Base-by-base conservation (phyloP, 2,329 filamentous ascomycete genomes). In the Teratosphaeria epicoccoides region DNA sequence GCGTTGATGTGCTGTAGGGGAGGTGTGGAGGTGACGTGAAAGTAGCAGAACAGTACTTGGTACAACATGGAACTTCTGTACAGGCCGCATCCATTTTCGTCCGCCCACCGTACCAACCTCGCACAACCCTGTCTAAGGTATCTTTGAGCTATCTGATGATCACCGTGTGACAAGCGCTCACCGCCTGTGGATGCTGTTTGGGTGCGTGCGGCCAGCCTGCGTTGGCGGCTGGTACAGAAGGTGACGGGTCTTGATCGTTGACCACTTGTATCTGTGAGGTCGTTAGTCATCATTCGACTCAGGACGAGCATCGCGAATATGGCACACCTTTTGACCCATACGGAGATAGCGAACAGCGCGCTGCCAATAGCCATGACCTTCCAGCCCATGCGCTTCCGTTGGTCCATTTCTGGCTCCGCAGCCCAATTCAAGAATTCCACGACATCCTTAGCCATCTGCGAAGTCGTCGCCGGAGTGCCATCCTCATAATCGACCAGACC, bases 371-470 rank as follows among this genome's bases (percentile, higher is more conserved):
- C 83, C 63, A 98, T 72, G 50, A 95, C 87, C 84, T 98, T 97
- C 81, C 95, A 83, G 66, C 93, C 93, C 93, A 97, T 98, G 79
- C 89, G 93, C 87, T 98, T 98, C 70, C 93, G 87, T 70, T 96
- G 85, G 69, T 98, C 93, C 89, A 96, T 95, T 80, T 98, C 93
- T 47, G 93, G 93, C 78, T 98, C 93, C 53, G 93, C 90, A 50
- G 93, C 81, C 93, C 93, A 98, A 84, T 98, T 97, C 69, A 98
- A 81, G 79, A 98, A 98, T 76, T 98, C 93, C 55, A 87, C 84
- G 55, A 98, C 93, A 65, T 98, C 93, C 84, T 98, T 98, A 73
- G 93, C 93, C 93, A 98, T 98, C 77, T 98, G 93, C 58, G 91
- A 96, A 61, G 89, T 89, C 56, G 91, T 88, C 47, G 93, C 93